A percentile compares a stretch with the other conserved stretches of the same genome.
Evolutionary conservation across 2,329 filamentous ascomycete species (phyloP).

Genomic region (Trichoderma sp.): DNA sequence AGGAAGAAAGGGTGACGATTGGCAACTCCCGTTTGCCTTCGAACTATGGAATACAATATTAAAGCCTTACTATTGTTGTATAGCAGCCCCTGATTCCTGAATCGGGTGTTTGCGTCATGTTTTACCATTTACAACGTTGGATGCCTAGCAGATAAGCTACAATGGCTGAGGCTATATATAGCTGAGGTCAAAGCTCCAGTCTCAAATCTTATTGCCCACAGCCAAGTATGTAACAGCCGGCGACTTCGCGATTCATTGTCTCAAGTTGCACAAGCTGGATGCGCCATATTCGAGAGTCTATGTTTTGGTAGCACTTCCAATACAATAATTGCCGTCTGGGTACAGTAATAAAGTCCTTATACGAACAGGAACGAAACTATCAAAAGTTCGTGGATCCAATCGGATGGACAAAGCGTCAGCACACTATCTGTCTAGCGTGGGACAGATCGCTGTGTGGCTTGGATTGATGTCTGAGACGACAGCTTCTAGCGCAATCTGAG

Average conservation of each 20-base stretch:
- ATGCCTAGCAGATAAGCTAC: not conserved
- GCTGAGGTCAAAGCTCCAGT: not conserved
- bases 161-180: not conserved
- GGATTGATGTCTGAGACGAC: not conserved
- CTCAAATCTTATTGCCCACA: not conserved
- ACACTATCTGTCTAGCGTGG: not conserved
- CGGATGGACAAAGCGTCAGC: not conserved
- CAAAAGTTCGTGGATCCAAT: not conserved
- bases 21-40: not conserved
- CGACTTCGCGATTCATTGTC: not conserved
- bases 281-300: not conserved
- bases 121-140: not conserved
- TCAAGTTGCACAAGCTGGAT: not conserved
- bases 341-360: not conserved
- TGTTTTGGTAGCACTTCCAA: too few species aligned
- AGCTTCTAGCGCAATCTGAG: not conserved
- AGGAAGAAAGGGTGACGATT: not conserved
- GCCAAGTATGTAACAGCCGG: not conserved
- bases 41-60: not conserved
- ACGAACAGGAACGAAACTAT: not conserved
- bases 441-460: slow-evolving; percentile 2
- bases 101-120: not conserved
- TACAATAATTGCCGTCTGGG: not conserved
- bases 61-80: not conserved
- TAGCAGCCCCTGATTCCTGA: not conserved